A percentile compares a stretch with the other conserved stretches of the same genome.
Evolutionary conservation across 495 filamentous ascomycete species (phyloP).

Genomic region (Penicillium pulvis): DNA sequence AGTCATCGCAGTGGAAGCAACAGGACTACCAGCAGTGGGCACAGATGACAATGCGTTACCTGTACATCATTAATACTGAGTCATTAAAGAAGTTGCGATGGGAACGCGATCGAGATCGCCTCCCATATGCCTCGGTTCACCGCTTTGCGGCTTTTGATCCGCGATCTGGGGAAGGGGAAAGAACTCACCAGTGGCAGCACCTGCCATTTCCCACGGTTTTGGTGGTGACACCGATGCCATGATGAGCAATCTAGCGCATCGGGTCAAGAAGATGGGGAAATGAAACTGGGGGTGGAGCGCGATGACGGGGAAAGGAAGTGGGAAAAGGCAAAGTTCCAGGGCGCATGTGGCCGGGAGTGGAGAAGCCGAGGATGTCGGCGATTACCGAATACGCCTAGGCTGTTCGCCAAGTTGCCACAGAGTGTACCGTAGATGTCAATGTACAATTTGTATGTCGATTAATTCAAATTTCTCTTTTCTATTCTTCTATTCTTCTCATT

Average conservation of each 20-base stretch:
- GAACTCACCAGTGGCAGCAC: conserved; percentile 59
- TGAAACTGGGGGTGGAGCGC: too few relatives aligned
- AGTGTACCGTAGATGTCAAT: too few relatives aligned
- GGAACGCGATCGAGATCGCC: conserved; percentile 10
- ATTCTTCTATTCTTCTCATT: not conserved
- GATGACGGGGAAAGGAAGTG: conserved; percentile 12
- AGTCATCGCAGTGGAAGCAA: conserved; percentile 43
- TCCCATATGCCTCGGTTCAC: conserved; percentile 1
- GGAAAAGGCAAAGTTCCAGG: conserved; percentile 19
- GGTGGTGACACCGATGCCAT: conserved; percentile 77
- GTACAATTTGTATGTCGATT: too few relatives aligned
- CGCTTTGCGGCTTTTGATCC: conserved; percentile 10
- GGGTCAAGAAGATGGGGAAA: conserved; percentile 12
- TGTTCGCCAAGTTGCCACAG: not conserved
- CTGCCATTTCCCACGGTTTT: conserved; percentile 88
- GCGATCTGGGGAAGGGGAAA: not conserved
- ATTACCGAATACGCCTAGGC: conserved; percentile 17
- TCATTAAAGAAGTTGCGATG: conserved; percentile 10
- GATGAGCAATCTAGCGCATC: conserved; percentile 36
- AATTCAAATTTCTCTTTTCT: not conserved
- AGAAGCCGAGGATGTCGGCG: conserved; percentile 37
- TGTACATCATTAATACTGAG: conserved; percentile 16
- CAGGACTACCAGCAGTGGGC: conserved; percentile 34
- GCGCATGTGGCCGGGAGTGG: conserved; percentile 35
- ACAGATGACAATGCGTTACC: conserved; percentile 43